Percentiles rank a stretch among this genome's conserved stretches.
Evolutionary conservation across 495 filamentous ascomycete genomes (phyloP).

Genomic region (Talaromyces borbonicus): DNA sequence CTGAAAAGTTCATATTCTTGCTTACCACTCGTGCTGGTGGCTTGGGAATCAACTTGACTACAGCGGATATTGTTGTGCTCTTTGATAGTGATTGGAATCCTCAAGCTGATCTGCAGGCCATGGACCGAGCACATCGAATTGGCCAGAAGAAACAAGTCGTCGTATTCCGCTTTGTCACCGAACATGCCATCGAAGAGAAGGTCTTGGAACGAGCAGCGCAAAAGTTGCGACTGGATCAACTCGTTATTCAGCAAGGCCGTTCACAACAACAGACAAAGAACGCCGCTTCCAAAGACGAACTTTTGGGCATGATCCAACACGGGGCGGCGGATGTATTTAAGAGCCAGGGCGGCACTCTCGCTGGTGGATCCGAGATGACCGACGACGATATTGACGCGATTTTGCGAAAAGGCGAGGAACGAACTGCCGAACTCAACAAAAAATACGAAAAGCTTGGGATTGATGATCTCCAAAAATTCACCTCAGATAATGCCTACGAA

Average conservation of each 20-base stretch:
- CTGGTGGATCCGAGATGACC: slow-evolving; percentile 50
- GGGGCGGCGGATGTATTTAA: slow-evolving; percentile 91
- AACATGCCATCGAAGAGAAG: slow-evolving; percentile 98
- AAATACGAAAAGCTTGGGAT: slow-evolving; percentile 97
- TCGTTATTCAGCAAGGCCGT: slow-evolving; percentile 99
- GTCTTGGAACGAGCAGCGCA: slow-evolving; percentile 95
- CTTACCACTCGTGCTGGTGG: slow-evolving; percentile 96
- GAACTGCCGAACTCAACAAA: slow-evolving; percentile 81
- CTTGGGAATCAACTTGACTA: slow-evolving; percentile 96
- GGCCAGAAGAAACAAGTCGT: slow-evolving; percentile 97
- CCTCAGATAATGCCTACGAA: slow-evolving; percentile 91
- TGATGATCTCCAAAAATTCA: slow-evolving; percentile 96
- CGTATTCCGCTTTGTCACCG: slow-evolving; percentile 93
- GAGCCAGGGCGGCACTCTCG: slow-evolving; percentile 48
- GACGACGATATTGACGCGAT: slow-evolving; percentile 89
- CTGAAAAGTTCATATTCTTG: slow-evolving; percentile 95
- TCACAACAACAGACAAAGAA: slow-evolving; percentile 85
- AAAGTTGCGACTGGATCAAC: slow-evolving; percentile 91
- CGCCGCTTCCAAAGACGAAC: slow-evolving; percentile 85
- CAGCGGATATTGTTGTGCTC: slow-evolving; percentile 93
- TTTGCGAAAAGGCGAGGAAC: slow-evolving; percentile 73
- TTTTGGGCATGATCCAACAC: slow-evolving; percentile 97
- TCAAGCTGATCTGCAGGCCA: slow-evolving; percentile 95
- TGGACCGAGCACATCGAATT: slow-evolving; percentile 97
- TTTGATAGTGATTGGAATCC: slow-evolving; percentile 99